Conservation (phyloP, 2,329 filamentous ascomycete genomes). For the Neoascochyta sp. region DNA sequence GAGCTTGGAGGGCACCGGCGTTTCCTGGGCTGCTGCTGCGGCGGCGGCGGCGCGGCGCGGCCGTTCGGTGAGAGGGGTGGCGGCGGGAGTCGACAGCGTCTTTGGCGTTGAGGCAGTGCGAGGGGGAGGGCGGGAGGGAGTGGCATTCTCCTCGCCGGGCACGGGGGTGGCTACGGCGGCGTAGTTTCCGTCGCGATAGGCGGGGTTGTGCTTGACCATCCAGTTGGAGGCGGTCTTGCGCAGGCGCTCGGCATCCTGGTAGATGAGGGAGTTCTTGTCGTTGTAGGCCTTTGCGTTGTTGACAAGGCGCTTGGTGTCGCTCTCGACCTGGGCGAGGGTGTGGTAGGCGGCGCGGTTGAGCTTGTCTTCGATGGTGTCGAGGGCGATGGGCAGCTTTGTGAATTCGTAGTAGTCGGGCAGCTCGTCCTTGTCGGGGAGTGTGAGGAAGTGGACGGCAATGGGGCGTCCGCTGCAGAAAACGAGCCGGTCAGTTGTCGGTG, state of each 20-base stretch:
- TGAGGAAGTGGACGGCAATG: constrained; percentile 72
- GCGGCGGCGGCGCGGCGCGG: constrained; percentile 36
- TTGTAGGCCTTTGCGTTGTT: constrained; percentile 84
- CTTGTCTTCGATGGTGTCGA: constrained; percentile 72
- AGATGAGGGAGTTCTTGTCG: constrained; percentile 65
- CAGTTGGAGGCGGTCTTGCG: constrained; percentile 82
- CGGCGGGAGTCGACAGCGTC: constrained; percentile 21
- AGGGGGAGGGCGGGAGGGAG: constrained; percentile 26
- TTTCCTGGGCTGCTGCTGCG: constrained; percentile 20
- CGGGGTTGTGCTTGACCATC: constrained; percentile 83
- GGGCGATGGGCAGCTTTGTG: constrained; percentile 73
- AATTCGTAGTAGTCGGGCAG: constrained; percentile 74
- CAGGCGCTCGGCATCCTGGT: constrained; percentile 80
- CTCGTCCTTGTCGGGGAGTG: constrained; percentile 59
- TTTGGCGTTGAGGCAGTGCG: constrained; percentile 27
- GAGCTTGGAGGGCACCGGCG: constrained; percentile 33
- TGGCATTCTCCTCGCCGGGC: constrained; percentile 51
- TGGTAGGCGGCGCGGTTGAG: constrained; percentile 65
- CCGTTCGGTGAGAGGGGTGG: constrained; percentile 18
- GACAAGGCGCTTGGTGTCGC: constrained; percentile 84
- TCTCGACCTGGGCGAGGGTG: constrained; percentile 70
- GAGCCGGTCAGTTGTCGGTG: constrained; percentile 3
- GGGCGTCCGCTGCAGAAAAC: constrained; percentile 55
- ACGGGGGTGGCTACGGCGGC: constrained; percentile 70
- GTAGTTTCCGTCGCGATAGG: constrained; percentile 66